Percentiles rank a stretch among this genome's conserved stretches.
Conservation (phyloP, 768 basidiomycete species). For the Mycena pura region DNA sequence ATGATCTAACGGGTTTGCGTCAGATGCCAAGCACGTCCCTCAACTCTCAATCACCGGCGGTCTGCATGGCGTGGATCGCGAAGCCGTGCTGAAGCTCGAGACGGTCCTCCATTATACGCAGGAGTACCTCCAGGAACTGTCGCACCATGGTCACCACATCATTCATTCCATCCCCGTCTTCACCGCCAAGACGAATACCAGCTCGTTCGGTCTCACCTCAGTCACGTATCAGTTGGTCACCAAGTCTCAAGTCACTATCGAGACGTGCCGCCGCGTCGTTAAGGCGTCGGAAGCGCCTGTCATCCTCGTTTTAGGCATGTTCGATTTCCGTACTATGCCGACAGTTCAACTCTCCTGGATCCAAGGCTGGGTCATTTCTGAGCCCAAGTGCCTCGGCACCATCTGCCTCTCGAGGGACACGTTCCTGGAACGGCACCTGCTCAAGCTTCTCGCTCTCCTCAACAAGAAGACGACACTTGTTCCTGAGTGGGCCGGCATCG, state of each 20-base stretch:
- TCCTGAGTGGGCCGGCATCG: constrained; percentile 2
- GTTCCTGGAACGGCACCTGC: not conserved
- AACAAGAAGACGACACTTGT: constrained; percentile 2
- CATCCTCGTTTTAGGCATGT: constrained; percentile 1
- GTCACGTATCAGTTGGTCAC: constrained; percentile 6
- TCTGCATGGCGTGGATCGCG: not conserved
- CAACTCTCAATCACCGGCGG: not conserved
- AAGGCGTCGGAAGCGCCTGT: not conserved
- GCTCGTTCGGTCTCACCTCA: constrained; percentile 5
- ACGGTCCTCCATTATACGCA: constrained; percentile 1
- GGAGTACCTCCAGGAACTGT: not conserved
- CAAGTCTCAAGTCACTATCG: constrained; percentile 1
- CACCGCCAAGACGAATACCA: not conserved
- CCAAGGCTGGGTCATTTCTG: constrained; percentile 3
- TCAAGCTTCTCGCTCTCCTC: not conserved
- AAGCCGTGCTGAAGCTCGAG: constrained; percentile 4
- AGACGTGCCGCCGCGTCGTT: not conserved
- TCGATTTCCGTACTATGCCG: not conserved
- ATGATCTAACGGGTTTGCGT: too few relatives aligned
- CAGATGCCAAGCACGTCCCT: constrained; percentile 3
- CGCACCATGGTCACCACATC: constrained; percentile 1
- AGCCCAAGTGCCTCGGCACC: not conserved
- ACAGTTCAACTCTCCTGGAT: not conserved
- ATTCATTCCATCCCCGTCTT: constrained; percentile 6
- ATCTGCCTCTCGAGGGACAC: constrained; percentile 3